Conservation (phyloP, 345 rosid species). For the Theobroma cacao region DNA sequence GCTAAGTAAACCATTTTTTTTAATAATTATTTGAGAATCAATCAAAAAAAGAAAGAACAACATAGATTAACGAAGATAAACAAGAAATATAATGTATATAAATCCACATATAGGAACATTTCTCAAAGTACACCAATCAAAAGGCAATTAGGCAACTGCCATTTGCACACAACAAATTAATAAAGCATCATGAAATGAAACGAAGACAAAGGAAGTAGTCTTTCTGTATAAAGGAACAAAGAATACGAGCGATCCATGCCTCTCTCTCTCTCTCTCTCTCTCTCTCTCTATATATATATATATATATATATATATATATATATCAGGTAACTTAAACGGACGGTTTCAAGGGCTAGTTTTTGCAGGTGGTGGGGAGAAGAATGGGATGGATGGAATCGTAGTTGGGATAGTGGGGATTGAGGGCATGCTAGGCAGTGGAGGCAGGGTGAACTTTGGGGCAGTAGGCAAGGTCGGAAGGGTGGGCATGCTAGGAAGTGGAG, state of each 20-base stretch:
- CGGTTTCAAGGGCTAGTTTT: not conserved
- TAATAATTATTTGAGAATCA: too few species aligned
- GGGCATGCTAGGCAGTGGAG: slow-evolving; percentile 28
- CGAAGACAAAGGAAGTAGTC: not conserved
- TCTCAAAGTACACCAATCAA: not conserved
- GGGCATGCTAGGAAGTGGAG: not conserved
- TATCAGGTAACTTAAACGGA: not conserved
- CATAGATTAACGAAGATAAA: not conserved
- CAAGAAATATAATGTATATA: not conserved
- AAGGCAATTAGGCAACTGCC: not conserved
- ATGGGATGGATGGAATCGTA: slow-evolving; percentile 29
- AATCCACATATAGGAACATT: not conserved
- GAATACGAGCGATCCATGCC: not conserved
- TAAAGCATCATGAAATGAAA: not conserved
- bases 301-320: too few species aligned
- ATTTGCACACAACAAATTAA: not conserved
- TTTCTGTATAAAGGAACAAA: not conserved
- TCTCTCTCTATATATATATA: too few species aligned
- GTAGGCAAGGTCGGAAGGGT: slow-evolving; percentile 2
- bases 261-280: too few species aligned
- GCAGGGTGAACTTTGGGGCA: slow-evolving; percentile 19
- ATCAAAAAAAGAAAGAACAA: not conserved
- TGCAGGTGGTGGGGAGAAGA: slow-evolving; percentile 32
- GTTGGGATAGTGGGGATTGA: slow-evolving; percentile 27
- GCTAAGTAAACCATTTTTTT: too few species aligned